Evolutionary conservation across 306 rosid species (phyloP).

Genomic region (Ormosia semicastrata): DNA sequence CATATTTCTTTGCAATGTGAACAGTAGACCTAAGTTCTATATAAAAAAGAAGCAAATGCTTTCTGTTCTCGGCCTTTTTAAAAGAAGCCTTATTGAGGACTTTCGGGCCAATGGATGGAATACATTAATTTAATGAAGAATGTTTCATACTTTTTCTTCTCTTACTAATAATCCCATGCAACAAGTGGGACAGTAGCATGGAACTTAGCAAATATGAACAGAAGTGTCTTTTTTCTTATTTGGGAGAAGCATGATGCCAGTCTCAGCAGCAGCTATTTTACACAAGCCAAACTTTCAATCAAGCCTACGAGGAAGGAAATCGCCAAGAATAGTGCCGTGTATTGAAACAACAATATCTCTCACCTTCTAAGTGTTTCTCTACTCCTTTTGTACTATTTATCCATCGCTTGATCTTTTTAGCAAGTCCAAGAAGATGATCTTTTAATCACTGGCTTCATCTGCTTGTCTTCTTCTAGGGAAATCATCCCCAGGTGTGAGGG

Average conservation of each 20-base stretch:
- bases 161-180: constrained; percentile 29
- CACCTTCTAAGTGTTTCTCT: constrained; percentile 47
- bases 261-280: constrained; percentile 57
- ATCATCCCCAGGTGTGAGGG: constrained; percentile 94
- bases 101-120: neutral
- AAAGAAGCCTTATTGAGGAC: constrained; percentile 25
- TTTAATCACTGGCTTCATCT: constrained; percentile 78
- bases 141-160: constrained; percentile 18
- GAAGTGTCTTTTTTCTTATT: constrained; percentile 42
- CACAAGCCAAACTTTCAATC: constrained; percentile 60
- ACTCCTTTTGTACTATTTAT: constrained; percentile 38
- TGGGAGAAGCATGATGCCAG: constrained; percentile 43
- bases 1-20: constrained; percentile 13
- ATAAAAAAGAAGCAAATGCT: neutral
- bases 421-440: constrained; percentile 89
- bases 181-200: constrained; percentile 23
- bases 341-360: constrained; percentile 49
- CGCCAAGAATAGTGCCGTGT: constrained; percentile 48
- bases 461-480: constrained; percentile 90
- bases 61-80: constrained; percentile 5
- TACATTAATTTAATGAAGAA: constrained; percentile 28
- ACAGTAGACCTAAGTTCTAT: neutral
- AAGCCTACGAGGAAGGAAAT: constrained; percentile 48
- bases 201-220: constrained; percentile 24
- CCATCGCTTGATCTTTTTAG: constrained; percentile 39